Conservation (phyloP, 176 grass and related monocot species). For the Bolboschoenus planiculmis region DNA sequence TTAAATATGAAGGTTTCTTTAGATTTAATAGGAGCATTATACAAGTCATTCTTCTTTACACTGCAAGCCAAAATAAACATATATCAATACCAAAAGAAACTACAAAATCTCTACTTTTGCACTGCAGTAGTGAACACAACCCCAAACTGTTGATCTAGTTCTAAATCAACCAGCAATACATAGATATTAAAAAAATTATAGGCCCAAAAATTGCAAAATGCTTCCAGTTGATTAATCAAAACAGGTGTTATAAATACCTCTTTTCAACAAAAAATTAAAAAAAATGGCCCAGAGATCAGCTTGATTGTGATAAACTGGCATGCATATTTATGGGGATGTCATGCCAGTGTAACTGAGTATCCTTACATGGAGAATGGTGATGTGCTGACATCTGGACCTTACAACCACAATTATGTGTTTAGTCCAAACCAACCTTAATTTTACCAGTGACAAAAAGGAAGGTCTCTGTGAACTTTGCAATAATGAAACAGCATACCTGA, state of each 20-base stretch:
- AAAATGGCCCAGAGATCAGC: not conserved
- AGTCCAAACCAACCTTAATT: not conserved
- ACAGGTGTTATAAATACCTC: not conserved
- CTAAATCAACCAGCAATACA: not conserved
- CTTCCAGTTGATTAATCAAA: not conserved
- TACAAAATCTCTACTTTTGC: conserved; percentile 7
- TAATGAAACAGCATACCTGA: conserved; percentile 51
- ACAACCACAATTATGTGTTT: not conserved
- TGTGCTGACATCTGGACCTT: not conserved
- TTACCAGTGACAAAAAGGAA: not conserved
- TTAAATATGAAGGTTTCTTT: conserved; percentile 81
- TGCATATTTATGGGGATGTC: not conserved
- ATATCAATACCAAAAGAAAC: conserved; percentile 4
- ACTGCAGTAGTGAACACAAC: not conserved
- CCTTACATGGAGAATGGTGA: not conserved
- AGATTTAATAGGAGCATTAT: conserved; percentile 84
- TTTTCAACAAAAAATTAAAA: conserved; percentile 21
- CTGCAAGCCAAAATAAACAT: conserved; percentile 32
- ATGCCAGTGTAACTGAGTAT: not conserved
- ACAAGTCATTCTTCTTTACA: conserved; percentile 85
- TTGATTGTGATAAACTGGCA: not conserved
- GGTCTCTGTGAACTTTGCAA: not conserved
- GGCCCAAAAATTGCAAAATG: no score
- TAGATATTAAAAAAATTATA: no score
- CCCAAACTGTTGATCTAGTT: not conserved